Evolutionary conservation across 1,139 yeast genomes (phyloP).

Genomic region (Geotrichum cucujoidarum): DNA sequence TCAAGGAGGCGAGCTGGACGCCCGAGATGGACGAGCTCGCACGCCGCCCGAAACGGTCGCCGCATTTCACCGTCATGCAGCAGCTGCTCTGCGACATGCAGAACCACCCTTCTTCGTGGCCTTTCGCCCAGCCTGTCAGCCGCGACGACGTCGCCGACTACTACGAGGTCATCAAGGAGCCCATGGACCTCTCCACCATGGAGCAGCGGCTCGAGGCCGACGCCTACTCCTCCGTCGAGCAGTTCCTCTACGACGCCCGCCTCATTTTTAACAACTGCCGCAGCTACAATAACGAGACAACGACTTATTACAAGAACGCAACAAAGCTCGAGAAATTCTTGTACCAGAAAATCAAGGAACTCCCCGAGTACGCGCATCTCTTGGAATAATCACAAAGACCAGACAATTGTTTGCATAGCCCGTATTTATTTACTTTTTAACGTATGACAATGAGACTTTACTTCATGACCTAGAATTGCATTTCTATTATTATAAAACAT

Average conservation of each 20-base stretch:
- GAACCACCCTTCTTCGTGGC: slow-evolving; percentile 97
- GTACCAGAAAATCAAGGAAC: slow-evolving; percentile 73
- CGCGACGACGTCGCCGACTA: slow-evolving; percentile 94
- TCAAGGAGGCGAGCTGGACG: slow-evolving; percentile 94
- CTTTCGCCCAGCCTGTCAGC: slow-evolving; percentile 89
- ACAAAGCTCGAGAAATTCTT: slow-evolving; percentile 86
- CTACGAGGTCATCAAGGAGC: slow-evolving; percentile 92
- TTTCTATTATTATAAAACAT: not conserved
- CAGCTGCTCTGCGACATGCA: slow-evolving; percentile 81
- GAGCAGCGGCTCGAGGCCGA: slow-evolving; percentile 89
- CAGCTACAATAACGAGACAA: slow-evolving; percentile 79
- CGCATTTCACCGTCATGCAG: slow-evolving; percentile 92
- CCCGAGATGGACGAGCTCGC: slow-evolving; percentile 97
- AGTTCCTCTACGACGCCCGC: slow-evolving; percentile 82
- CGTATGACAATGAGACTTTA: not conserved
- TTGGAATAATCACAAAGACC: slow-evolving; percentile 40
- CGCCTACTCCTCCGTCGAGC: slow-evolving; percentile 85
- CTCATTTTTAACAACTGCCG: slow-evolving; percentile 88
- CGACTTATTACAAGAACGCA: slow-evolving; percentile 88
- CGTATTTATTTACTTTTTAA: too few relatives aligned
- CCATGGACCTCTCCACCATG: slow-evolving; percentile 86
- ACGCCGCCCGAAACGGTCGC: slow-evolving; percentile 89
- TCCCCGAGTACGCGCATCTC: slow-evolving; percentile 62
- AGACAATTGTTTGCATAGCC: too few relatives aligned
- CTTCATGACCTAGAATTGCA: not conserved